Base-by-base conservation (phyloP, 371 early-diverging fungal genomes). In the Rhizopus delemar region DNA sequence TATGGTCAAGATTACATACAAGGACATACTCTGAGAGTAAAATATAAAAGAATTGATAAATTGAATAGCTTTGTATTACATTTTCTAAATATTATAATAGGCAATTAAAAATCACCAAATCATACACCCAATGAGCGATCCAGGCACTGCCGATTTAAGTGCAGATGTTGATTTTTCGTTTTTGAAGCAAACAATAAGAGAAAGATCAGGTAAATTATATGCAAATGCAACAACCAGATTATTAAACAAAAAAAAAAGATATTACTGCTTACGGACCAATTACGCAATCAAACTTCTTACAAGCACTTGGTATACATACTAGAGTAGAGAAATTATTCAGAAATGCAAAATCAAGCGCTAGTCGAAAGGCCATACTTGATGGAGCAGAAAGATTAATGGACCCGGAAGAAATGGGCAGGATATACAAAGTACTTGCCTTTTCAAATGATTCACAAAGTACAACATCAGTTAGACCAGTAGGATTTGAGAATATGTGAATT, bases 161-260 rank as follows among this genome's bases (percentile, higher is more conserved):
- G 92, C 90, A 0, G 93, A 98, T 73, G 97, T 98, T 0, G 94
- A 98, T 68, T 98, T 97, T 72, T 67, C 83, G 28, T 83, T 88
- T 53, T 63, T 98, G 45, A 81, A 83, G 45, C 69, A 82, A 15
- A 87, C 89, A 0, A 81, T 85, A 38, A 59, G 61, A 13, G 78
- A 71, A 31, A 59, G 54, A 36, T 45, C 70, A 46, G 49, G 67
- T 83, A 56, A 85, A 83, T 48, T 15, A 7, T 43, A 9, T 48
- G 29, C 15, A 9, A 28, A 29, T 48, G 22, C 8, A 43, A n/a
- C 9, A n/a, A n/a, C 34, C 13, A 5, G 12, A 16, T 34, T 46
- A 9, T 48, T 8, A 41, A 13, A 33, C 12, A 46, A 31, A 16
- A 32, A 12, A 0, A 48, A n/a, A 50, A 74, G 76, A 59, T 49